Percentiles rank a stretch among this genome's conserved stretches.
phyloP scores from a whole-genome alignment of 2,329 filamentous ascomycete genomes.

The Colletotrichum coccodes region DNA sequence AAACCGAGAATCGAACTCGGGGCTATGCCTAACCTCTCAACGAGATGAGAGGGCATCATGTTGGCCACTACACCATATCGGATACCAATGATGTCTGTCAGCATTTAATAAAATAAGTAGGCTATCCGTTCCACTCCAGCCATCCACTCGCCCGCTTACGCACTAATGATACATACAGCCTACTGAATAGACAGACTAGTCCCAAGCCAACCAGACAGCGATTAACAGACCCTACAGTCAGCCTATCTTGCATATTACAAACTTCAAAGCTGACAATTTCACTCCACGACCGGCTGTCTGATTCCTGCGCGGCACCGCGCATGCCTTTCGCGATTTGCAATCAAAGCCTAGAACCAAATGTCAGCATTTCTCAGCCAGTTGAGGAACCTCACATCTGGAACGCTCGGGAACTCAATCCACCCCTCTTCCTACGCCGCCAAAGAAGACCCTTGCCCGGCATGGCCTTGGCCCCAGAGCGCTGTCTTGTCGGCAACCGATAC shows the following conservation, averaged over 20 bases:
- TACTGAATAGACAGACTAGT: neutral
- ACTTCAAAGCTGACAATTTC: neutral
- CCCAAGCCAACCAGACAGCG: neutral
- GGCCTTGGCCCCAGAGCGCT: neutral
- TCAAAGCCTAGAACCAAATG: neutral
- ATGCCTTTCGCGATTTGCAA: neutral
- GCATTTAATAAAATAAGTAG: neutral
- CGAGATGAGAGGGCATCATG: slow-evolving; percentile 23
- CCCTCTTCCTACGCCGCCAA: neutral
- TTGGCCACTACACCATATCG: slow-evolving; percentile 33
- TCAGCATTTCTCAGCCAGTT: neutral
- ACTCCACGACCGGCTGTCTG: too few relatives aligned
- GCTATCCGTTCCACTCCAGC: neutral
- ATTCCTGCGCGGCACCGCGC: neutral
- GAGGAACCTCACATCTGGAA: neutral
- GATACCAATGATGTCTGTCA: neutral
- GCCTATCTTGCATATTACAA: neutral
- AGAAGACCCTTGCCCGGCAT: neutral
- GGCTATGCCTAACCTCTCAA: slow-evolving; percentile 26
- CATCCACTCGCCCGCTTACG: too few relatives aligned
- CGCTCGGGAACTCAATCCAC: neutral
- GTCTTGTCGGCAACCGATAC: neutral
- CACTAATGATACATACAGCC: neutral
- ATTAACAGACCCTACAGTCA: neutral
- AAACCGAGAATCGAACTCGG: slow-evolving; percentile 33